Conservation (phyloP, 768 basidiomycete species). For the Tricholoma saponaceum region DNA sequence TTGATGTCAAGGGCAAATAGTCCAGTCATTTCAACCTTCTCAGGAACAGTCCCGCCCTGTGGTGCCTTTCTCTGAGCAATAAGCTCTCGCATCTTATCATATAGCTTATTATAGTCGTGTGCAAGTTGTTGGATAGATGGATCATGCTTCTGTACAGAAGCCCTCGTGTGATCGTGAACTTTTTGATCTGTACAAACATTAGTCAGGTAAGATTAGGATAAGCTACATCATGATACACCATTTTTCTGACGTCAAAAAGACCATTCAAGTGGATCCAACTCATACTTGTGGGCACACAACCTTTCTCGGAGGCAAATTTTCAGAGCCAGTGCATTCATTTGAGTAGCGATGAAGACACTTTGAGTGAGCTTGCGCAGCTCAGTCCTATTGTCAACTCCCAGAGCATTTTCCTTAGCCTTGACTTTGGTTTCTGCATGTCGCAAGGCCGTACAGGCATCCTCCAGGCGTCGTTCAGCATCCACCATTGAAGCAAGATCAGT, state of each 20-base stretch:
- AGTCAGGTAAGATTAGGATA: neutral
- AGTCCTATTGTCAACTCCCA: neutral
- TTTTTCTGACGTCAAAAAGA: constrained; percentile 5
- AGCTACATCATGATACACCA: too few relatives aligned
- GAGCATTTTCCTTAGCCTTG: neutral
- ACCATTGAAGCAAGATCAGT: neutral
- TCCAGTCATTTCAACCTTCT: constrained; percentile 13
- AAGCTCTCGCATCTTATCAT: constrained; percentile 14
- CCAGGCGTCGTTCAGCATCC: neutral
- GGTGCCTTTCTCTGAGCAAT: constrained; percentile 20
- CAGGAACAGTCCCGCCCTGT: constrained; percentile 16
- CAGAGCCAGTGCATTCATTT: constrained; percentile 19
- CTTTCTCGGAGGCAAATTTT: constrained; percentile 18
- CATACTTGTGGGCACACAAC: constrained; percentile 22
- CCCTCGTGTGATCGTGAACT: constrained; percentile 20
- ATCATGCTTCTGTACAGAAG: constrained; percentile 18
- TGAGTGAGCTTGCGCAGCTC: neutral
- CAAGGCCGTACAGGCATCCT: neutral
- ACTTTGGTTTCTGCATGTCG: neutral
- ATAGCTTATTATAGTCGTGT: constrained; percentile 24
- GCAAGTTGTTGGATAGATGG: constrained; percentile 21
- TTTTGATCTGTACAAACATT: constrained; percentile 16
- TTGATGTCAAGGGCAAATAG: constrained; percentile 32
- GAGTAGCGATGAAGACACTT: too few relatives aligned
- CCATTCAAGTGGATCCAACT: constrained; percentile 18